A percentile compares a stretch with the other conserved stretches of the same genome.
These are phyloP conservation scores for Paracorniculantispora psalliotae DNA, from an alignment of 2,329 filamentous ascomycete species.

Conservation along the genomic window DNA sequence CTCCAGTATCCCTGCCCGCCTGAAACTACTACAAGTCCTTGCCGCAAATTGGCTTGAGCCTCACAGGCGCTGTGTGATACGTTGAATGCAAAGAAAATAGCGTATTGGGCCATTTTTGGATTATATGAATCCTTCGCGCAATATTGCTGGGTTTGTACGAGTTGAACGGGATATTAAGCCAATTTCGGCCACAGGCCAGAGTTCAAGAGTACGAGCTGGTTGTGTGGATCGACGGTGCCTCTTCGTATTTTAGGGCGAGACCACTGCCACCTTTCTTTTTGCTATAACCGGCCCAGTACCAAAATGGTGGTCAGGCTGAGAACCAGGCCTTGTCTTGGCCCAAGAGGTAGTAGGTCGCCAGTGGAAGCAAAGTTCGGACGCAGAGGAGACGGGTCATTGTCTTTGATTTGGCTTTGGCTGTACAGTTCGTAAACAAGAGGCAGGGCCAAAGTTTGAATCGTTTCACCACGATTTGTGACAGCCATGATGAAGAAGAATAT, in stretches of 20 bases:
- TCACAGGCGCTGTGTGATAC: neutral
- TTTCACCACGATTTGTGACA: neutral
- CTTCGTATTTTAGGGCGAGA: conserved; percentile 4
- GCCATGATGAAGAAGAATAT: neutral
- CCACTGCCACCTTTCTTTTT: neutral
- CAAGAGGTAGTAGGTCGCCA: neutral
- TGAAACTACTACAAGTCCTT: neutral
- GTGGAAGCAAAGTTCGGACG: neutral
- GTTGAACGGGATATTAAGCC: neutral
- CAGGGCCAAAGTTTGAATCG: neutral
- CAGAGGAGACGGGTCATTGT: neutral
- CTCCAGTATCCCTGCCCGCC: neutral
- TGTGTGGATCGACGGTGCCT: neutral
- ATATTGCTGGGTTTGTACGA: neutral
- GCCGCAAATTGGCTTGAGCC: neutral
- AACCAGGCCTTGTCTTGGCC: neutral
- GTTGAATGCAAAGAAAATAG: neutral
- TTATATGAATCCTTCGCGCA: neutral
- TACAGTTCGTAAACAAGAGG: neutral
- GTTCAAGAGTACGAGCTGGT: neutral
- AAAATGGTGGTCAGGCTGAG: neutral
- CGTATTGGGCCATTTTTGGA: neutral
- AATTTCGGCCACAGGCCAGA: neutral
- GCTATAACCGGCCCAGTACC: neutral
- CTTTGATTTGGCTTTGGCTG: neutral